Conservation (phyloP, 2,329 filamentous ascomycete genomes). For the Leptodontidium sp. region DNA sequence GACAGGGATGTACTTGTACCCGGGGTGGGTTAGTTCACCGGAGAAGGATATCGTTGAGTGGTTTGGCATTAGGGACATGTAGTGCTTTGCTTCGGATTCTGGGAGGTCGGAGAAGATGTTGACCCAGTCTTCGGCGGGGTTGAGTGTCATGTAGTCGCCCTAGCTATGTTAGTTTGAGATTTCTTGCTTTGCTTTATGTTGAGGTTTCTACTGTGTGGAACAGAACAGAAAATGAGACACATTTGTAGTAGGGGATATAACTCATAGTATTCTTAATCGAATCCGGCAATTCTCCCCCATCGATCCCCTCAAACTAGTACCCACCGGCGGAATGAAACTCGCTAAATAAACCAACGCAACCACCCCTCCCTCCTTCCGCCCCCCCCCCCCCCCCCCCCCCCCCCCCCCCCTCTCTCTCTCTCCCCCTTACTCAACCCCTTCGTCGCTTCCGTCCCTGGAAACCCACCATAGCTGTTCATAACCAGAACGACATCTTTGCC, state of each 20-base stretch:
- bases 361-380: slow-evolving; percentile 51
- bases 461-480: slow-evolving; percentile 51
- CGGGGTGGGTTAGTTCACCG: slow-evolving; percentile 19
- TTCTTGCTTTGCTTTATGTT: too few relatives aligned
- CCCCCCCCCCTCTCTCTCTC: slow-evolving; percentile 47
- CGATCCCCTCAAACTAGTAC: slow-evolving; percentile 7
- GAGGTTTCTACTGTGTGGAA: too few relatives aligned
- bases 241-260: too few relatives aligned
- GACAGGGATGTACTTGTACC: slow-evolving; percentile 20
- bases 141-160: slow-evolving; percentile 25
- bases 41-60: slow-evolving; percentile 26
- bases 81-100: slow-evolving; percentile 14
- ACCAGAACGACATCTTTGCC: slow-evolving; percentile 50
- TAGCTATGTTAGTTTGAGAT: not conserved
- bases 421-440: slow-evolving; percentile 49
- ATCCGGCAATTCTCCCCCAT: slow-evolving; percentile 25
- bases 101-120: slow-evolving; percentile 26
- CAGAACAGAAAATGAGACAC: too few relatives aligned
- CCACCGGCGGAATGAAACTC: slow-evolving; percentile 20
- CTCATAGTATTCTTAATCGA: slow-evolving; percentile 20
- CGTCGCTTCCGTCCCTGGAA: slow-evolving; percentile 47
- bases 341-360: slow-evolving; percentile 33
- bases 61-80: slow-evolving; percentile 18
- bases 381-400: too few relatives aligned
- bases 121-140: slow-evolving; percentile 14